phyloP scores from a whole-genome alignment of 2,329 filamentous ascomycete genomes.

The Hirsutella rhossiliensis region DNA sequence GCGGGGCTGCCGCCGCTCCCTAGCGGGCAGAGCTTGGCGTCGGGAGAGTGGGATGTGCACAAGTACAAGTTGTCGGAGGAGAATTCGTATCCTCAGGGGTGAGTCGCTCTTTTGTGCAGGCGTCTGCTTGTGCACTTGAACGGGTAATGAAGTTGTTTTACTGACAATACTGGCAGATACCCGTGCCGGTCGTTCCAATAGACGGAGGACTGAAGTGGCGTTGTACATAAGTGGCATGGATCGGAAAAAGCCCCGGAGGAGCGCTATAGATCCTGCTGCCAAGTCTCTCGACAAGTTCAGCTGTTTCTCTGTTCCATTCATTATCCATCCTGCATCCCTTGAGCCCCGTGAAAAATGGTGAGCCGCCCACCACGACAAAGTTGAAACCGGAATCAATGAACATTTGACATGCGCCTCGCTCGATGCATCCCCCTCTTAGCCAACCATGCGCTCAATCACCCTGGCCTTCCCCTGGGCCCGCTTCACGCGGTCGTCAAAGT shows the following conservation, averaged over 20 bases:
- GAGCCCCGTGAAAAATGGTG: no score
- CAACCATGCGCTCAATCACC: slow-evolving; percentile 63
- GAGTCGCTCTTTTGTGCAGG: slow-evolving; percentile 23
- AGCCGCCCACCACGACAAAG: no score
- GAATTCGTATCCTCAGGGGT: slow-evolving; percentile 60
- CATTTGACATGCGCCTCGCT: background rate
- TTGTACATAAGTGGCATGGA: background rate
- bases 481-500: slow-evolving; percentile 83
- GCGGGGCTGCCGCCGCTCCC: slow-evolving; percentile 81
- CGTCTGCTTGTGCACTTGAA: no score
- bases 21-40: slow-evolving; percentile 47
- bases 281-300: no score
- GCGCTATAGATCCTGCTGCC: no score
- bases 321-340: no score
- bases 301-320: no score
- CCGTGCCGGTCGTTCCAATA: slow-evolving; percentile 52
- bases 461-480: slow-evolving; percentile 74
- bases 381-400: no score
- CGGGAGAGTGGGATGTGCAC: slow-evolving; percentile 51
- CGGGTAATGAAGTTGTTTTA: background rate
- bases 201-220: slow-evolving; percentile 5
- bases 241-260: no score
- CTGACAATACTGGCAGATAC: slow-evolving; percentile 31
- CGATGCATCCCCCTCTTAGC: slow-evolving; percentile 8
- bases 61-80: slow-evolving; percentile 54